These are phyloP conservation scores for Agarophyton chilense DNA, from an alignment of 23 red algal genomes.

Conservation along the genomic window DNA sequence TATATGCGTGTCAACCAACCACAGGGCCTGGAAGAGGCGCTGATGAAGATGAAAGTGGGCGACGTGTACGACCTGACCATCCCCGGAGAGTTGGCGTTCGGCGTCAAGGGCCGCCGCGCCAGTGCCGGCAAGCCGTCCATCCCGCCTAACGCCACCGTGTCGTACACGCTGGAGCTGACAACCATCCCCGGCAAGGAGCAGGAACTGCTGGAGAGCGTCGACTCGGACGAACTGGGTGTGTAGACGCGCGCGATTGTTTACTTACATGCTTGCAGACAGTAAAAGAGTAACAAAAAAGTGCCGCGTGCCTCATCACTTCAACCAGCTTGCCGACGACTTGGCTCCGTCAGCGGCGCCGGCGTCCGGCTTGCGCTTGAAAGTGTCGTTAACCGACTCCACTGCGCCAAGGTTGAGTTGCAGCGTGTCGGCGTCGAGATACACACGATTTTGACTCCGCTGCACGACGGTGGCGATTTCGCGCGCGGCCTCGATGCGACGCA, in stretches of 20 bases:
- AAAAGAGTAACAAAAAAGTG: background rate
- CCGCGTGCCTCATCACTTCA: slow-evolving; percentile 5
- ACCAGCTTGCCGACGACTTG: slow-evolving; percentile 22
- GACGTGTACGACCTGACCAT: slow-evolving; percentile 73
- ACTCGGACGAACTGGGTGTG: background rate
- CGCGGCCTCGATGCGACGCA: slow-evolving; percentile 96
- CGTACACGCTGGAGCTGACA: slow-evolving; percentile 69
- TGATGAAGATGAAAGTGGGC: slow-evolving; percentile 81
- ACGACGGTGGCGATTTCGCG: slow-evolving; percentile 91
- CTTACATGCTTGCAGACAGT: too few species aligned
- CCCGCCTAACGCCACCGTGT: slow-evolving; percentile 85
- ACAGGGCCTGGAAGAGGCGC: slow-evolving; percentile 90
- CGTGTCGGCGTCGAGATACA: slow-evolving; percentile 86
- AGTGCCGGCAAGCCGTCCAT: slow-evolving; percentile 90
- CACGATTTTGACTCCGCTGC: slow-evolving; percentile 67
- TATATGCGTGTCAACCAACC: background rate
- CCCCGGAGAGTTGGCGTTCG: slow-evolving; percentile 85
- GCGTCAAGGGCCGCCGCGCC: slow-evolving; percentile 81
- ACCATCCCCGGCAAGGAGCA: slow-evolving; percentile 82
- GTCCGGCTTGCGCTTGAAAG: background rate
- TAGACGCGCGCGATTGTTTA: background rate
- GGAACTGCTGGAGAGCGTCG: slow-evolving; percentile 67
- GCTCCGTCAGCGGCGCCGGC: too few species aligned
- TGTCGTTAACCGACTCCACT: slow-evolving; percentile 37
- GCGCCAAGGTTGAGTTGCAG: slow-evolving; percentile 88